Percentiles rank a stretch among this genome's conserved stretches.
Conservation (phyloP, 2,329 filamentous ascomycete genomes). For the Colletotrichum siamense region DNA sequence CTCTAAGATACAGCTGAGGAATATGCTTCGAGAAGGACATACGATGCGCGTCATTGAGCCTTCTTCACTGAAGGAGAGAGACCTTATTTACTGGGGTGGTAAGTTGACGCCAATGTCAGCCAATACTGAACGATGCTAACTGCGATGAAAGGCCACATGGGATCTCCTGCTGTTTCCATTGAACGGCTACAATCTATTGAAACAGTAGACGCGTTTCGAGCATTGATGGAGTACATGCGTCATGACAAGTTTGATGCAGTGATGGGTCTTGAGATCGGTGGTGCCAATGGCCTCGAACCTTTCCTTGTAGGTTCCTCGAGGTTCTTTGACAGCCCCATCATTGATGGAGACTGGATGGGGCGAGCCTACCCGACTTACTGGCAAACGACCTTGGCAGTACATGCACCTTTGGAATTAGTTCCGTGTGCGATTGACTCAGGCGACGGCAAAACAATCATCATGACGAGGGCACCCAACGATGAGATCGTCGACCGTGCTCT, state of each 20-base stretch:
- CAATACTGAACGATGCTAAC: not conserved
- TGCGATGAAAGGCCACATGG: conserved; percentile 32
- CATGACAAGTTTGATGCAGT: conserved; percentile 37
- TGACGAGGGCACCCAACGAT: conserved; percentile 44
- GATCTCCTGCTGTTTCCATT: conserved; percentile 46
- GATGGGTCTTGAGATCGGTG: conserved; percentile 65
- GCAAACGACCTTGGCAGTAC: conserved; percentile 55
- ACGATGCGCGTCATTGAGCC: conserved; percentile 43
- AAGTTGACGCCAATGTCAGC: not conserved
- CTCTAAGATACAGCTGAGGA: conserved; percentile 39
- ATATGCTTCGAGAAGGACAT: conserved; percentile 45
- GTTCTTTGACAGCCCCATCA: conserved; percentile 55
- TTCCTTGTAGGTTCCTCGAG: conserved; percentile 60
- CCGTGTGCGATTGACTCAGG: conserved; percentile 51
- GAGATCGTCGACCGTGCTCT: conserved; percentile 34
- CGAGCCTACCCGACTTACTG: conserved; percentile 60
- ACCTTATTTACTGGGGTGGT: conserved; percentile 49
- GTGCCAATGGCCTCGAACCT: conserved; percentile 66
- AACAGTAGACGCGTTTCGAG: conserved; percentile 39
- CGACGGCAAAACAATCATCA: conserved; percentile 47
- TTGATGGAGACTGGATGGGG: conserved; percentile 65
- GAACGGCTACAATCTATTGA: conserved; percentile 47
- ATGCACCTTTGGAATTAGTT: conserved; percentile 41
- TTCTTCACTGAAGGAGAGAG: conserved; percentile 45
- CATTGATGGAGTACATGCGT: conserved; percentile 36